Base-by-base conservation (phyloP, 139 green algal genomes). In the Coelastrella sp. region DNA sequence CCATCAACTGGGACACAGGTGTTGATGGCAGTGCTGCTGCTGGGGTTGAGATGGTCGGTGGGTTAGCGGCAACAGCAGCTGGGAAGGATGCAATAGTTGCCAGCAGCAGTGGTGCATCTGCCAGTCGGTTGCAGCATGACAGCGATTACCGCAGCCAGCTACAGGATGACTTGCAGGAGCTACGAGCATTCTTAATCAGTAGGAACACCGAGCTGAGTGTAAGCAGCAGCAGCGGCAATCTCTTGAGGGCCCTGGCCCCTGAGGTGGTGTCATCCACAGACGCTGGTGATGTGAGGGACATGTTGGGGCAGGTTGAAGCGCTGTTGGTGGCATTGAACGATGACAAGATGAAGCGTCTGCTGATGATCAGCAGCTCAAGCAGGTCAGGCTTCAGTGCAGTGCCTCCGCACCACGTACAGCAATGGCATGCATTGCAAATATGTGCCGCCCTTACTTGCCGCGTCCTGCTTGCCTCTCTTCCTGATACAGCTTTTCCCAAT, bases 151-250 rank as follows among this genome's bases (percentile, higher is more conserved):
- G 91, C 11, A 76, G 70, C 7, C 56, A 75, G 12, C 90, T 96
- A 82, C 17, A 94, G 73, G 94, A 96, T 79, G 95, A 96, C 82
- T 73, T 96, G 19, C 76, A 93, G 25, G 95, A 96, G 92, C 91
- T 96, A 58, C 60, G 85, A 0, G 91, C 95, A 0, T 96, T 96
- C 80, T 80, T 96, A 6, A 4, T 90, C 82, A 68, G 87, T 76
- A 92, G 93, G 59, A 78, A 84, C 17, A n/a, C 61, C 7, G 89
- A 81, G 9, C 15, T 76, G 35, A 65, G 81, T 59, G 60, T 35
- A 27, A 87, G 63, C 56, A 83, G 87, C 65, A 86, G 76, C 78
- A 87, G 92, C 70, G 25, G 27, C 22, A 87, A 93, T 73, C 65
- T 94, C 82, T 84, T 91, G 57, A 57, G 73, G 12, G 87, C 83